A percentile compares a stretch with the other conserved stretches of the same genome.
These are phyloP conservation scores for Pseudozyma sp. DNA, from an alignment of 1,284 basidiomycete species.

Conservation along the genomic window DNA sequence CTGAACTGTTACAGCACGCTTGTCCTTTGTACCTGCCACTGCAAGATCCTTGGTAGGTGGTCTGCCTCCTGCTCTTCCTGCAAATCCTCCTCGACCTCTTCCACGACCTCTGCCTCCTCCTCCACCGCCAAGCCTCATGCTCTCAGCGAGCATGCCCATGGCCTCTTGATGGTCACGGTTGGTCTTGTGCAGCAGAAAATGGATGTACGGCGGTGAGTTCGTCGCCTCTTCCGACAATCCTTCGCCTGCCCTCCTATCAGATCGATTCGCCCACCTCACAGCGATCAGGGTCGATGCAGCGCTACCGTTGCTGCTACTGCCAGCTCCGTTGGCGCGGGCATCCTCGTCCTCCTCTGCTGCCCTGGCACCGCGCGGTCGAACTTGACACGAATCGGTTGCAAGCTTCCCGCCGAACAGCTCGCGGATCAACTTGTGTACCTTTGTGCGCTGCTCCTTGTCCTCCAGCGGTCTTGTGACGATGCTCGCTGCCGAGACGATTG, in stretches of 20 bases:
- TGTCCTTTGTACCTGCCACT: slow-evolving; percentile 97
- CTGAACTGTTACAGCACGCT: slow-evolving; percentile 94
- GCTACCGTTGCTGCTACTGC: neutral
- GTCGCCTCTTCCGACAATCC: slow-evolving; percentile 71
- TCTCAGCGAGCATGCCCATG: slow-evolving; percentile 77
- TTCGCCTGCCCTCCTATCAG: slow-evolving; percentile 64
- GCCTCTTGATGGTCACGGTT: slow-evolving; percentile 98
- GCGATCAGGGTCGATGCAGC: slow-evolving; percentile 73
- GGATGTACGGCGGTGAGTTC: slow-evolving; percentile 80
- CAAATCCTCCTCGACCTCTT: slow-evolving; percentile 33
- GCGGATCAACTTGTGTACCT: slow-evolving; percentile 83
- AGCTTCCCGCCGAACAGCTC: slow-evolving; percentile 84
- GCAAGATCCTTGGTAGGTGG: slow-evolving; percentile 75
- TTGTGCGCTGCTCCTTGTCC: slow-evolving; percentile 83
- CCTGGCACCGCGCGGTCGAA: slow-evolving; percentile 18
- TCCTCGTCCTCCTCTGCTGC: slow-evolving; percentile 38
- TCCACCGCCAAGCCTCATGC: slow-evolving; percentile 68
- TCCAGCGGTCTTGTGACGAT: slow-evolving; percentile 76
- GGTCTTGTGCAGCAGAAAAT: slow-evolving; percentile 96
- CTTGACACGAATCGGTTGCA: slow-evolving; percentile 76
- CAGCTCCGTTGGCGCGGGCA: slow-evolving; percentile 25
- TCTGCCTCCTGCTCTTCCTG: slow-evolving; percentile 25
- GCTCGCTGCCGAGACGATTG: slow-evolving; percentile 29
- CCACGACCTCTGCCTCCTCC: slow-evolving; percentile 34
- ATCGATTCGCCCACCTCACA: slow-evolving; percentile 77